Evolutionary conservation across 2,329 filamentous ascomycete species (phyloP), one percentile per base, ranked within the genome.

Genomic region (Macrophomina phaseolina): DNA sequence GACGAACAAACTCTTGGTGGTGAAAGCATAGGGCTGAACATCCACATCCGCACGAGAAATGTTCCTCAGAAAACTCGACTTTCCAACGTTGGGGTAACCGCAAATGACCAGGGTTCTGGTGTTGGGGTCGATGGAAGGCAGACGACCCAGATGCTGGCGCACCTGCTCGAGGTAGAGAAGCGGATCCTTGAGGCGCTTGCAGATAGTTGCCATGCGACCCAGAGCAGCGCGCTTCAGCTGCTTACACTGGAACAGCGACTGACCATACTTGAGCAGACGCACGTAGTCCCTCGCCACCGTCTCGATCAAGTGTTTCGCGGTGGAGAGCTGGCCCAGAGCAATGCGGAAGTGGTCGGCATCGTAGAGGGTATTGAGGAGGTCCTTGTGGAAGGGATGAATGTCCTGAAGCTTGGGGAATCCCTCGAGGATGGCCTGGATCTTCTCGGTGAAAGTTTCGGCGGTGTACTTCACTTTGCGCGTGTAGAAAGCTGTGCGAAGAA

Each of bases 401-500:
- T 99, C 95, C 78, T 93, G 90, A 65, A 99, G 86, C 67, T 94
- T 89, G 65, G 95, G 95, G 76, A 99, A 97, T 74, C 91, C 92
- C 79, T 97, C 92, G 75, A 98, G 89, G 75, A 97, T 97, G 68
- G 90, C 87, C 72, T 89, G 88, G 72, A 99, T 89, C 82, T 98
- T 98, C 80, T 99, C 95, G 71, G 90, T 89, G 81, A 97, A 97
- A 49, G 94, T 98, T 83, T 99, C 95, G 77, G 94, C 90, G 5
- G 95, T 97, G 82, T 93, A 99, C 82, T 98, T 98, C 86, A 97
- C 94, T 82, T 98, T 98, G 79, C 95, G 86, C 53, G 94, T 97
- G 81, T 98, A 98, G 83, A 98, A 98, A 60, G 88, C 91, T 90
- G 16, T 16, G 45, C 34, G 58, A 42, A 5, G 16, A 45, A 7